Conservation (phyloP, 2,329 filamentous ascomycete species). For the Emmonsia crescens region DNA sequence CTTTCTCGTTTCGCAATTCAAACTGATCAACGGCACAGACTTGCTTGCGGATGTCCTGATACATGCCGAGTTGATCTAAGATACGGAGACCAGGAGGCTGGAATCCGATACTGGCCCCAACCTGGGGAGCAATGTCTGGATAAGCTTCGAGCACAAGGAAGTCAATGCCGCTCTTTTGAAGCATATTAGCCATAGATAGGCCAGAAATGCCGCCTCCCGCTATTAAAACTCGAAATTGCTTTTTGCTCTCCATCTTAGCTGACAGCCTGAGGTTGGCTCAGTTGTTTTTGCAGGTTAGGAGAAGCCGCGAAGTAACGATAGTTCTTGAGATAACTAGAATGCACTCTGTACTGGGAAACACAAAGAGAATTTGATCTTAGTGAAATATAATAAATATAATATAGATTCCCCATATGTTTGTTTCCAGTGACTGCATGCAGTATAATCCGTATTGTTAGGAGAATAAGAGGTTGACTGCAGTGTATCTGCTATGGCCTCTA, state of each 20-base stretch:
- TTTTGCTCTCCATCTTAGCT: not conserved
- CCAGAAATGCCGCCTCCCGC: conserved; percentile 41
- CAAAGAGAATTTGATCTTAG: too few species aligned
- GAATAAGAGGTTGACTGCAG: too few species aligned
- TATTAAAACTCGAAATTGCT: conserved; percentile 32
- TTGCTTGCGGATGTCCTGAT: conserved; percentile 13
- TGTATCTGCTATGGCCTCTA: too few species aligned
- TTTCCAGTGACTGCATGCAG: too few species aligned
- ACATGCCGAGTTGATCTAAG: conserved; percentile 41
- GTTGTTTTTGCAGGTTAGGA: not conserved
- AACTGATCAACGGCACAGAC: conserved; percentile 1
- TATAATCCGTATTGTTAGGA: too few species aligned
- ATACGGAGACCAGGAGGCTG: conserved; percentile 35
- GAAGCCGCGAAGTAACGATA: not conserved
- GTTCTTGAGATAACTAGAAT: not conserved
- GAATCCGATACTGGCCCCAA: conserved; percentile 41
- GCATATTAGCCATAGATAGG: conserved; percentile 36
- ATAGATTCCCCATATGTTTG: too few species aligned
- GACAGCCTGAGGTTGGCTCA: not conserved
- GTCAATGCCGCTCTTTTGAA: conserved; percentile 38
- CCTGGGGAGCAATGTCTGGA: conserved; percentile 31
- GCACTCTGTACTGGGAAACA: too few species aligned
- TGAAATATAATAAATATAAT: too few species aligned
- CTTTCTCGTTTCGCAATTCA: not conserved
- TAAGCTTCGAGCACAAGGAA: conserved; percentile 41